These are phyloP conservation scores for Phytophthora syringae DNA, from an alignment of 352 stramenopile species.

Conservation along the genomic window DNA sequence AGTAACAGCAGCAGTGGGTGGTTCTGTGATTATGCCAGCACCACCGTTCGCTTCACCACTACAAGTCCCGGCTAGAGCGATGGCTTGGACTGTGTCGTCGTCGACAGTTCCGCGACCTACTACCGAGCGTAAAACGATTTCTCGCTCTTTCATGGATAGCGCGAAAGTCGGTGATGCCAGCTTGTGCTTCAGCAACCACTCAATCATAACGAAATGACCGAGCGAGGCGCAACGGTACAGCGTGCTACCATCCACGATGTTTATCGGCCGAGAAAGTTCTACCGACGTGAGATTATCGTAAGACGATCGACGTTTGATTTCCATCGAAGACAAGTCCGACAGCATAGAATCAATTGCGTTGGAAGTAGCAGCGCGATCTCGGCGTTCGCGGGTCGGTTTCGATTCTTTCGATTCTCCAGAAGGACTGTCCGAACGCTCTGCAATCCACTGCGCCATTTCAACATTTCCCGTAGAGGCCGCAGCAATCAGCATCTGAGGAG, in stretches of 20 bases:
- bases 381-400: constrained; percentile 16
- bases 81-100: constrained; percentile 17
- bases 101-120: constrained; percentile 22
- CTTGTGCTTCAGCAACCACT: constrained; percentile 38
- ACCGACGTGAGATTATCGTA: constrained; percentile 22
- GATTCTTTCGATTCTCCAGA: constrained; percentile 3
- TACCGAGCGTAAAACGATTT: constrained; percentile 36
- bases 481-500: constrained; percentile 29
- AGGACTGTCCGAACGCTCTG: constrained; percentile 14
- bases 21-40: background rate
- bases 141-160: constrained; percentile 30
- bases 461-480: constrained; percentile 39
- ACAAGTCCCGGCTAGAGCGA: background rate
- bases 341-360: constrained; percentile 26
- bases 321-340: constrained; percentile 2
- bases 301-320: constrained; percentile 27
- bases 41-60: background rate
- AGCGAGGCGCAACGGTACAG: constrained; percentile 31
- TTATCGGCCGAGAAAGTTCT: constrained; percentile 14
- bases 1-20: constrained; percentile 18
- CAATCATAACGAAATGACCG: constrained; percentile 30
- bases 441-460: constrained; percentile 41
- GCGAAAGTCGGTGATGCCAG: constrained; percentile 25
- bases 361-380: constrained; percentile 22
- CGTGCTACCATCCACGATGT: constrained; percentile 33